phyloP scores from a whole-genome alignment of 2,329 filamentous ascomycete species.

The Cercospora berteroae region DNA sequence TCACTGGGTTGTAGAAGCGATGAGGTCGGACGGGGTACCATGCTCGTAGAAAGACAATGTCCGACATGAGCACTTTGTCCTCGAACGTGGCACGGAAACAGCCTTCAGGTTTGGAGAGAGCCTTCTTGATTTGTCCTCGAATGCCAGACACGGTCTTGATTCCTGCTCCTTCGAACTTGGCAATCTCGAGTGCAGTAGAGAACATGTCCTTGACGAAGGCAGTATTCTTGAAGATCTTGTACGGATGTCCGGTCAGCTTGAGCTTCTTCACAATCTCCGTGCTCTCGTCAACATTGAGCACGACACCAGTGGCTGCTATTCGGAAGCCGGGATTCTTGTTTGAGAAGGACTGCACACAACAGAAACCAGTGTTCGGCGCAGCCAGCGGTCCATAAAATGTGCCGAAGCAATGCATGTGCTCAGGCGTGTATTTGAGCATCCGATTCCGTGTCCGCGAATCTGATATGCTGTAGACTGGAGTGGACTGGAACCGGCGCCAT shows the following conservation, averaged over 20 bases:
- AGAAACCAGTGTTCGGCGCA: constrained; percentile 93
- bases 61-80: constrained; percentile 94
- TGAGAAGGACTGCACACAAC: constrained; percentile 85
- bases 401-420: constrained; percentile 98
- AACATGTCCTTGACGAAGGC: constrained; percentile 99
- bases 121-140: constrained; percentile 94
- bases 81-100: constrained; percentile 97
- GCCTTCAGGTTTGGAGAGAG: constrained; percentile 87
- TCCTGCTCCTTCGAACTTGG: constrained; percentile 94
- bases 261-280: constrained; percentile 99
- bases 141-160: constrained; percentile 96
- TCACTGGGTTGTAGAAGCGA: constrained; percentile 95
- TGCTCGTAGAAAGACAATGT: constrained; percentile 92
- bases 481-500: constrained; percentile 90
- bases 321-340: constrained; percentile 85
- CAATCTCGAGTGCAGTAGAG: constrained; percentile 84
- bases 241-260: constrained; percentile 87
- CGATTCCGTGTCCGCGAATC: constrained; percentile 91
- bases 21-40: constrained; percentile 97
- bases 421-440: constrained; percentile 98
- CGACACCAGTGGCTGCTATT: constrained; percentile 89
- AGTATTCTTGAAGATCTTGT: constrained; percentile 99
- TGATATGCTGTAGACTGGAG: constrained; percentile 91
- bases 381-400: constrained; percentile 95
- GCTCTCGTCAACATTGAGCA: constrained; percentile 89